A percentile compares a stretch with the other conserved stretches of the same genome.
Evolutionary conservation across 176 grass and related monocot species (phyloP).

Genomic region (Carex scoparia): DNA sequence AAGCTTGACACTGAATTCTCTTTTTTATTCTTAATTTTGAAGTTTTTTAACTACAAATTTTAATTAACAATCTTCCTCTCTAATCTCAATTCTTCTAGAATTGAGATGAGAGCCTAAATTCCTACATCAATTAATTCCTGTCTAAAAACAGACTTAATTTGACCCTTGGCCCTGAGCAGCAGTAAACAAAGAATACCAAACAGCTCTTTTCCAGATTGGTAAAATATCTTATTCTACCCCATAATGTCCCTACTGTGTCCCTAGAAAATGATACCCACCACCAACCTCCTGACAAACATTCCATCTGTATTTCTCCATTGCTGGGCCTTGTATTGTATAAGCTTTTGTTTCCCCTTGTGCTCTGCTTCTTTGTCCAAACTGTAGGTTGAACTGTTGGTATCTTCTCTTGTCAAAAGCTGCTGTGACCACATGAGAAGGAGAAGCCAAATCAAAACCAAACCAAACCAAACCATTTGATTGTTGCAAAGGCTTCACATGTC

Average conservation of each 20-base stretch:
- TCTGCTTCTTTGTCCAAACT: constrained; percentile 17
- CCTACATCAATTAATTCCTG: not conserved
- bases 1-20: no score
- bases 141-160: not conserved
- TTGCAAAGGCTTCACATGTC: constrained; percentile 18
- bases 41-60: no score
- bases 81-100: no score
- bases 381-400: constrained; percentile 28
- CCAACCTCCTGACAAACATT: constrained; percentile 9
- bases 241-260: constrained; percentile 11
- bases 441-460: not conserved
- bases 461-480: constrained; percentile 23
- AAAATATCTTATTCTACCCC: constrained; percentile 18
- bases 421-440: constrained; percentile 20
- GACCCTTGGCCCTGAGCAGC: not conserved
- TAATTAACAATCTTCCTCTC: no score
- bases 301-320: constrained; percentile 10
- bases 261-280: constrained; percentile 21
- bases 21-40: no score
- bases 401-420: not conserved
- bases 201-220: not conserved
- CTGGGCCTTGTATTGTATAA: constrained; percentile 2
- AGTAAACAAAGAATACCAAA: not conserved
- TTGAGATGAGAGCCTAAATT: no score
- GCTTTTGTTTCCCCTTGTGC: not conserved